phyloP scores from a whole-genome alignment of 805 yeast genomes.

The Cyberlindnera meyerae region DNA sequence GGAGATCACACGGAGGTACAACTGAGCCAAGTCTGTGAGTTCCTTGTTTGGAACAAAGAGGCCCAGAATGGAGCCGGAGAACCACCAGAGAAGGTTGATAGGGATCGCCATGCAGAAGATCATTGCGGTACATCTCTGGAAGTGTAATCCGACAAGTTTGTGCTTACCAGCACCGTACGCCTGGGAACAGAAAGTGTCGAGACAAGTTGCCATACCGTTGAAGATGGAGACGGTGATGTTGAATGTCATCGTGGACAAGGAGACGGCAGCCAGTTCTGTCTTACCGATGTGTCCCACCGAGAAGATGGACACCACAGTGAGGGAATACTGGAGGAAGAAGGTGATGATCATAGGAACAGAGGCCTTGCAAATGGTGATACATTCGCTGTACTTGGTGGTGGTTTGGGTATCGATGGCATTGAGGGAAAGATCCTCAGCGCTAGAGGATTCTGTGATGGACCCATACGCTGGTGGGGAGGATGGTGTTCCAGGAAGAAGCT shows the following conservation, averaged over 20 bases:
- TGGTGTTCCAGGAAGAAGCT: background rate
- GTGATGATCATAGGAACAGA: constrained; percentile 61
- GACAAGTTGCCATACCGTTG: constrained; percentile 64
- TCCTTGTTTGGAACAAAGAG: constrained; percentile 46
- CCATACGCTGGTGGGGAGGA: constrained; percentile 8
- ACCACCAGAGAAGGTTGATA: constrained; percentile 53
- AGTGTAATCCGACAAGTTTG: constrained; percentile 52
- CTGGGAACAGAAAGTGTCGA: constrained; percentile 71
- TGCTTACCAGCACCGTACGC: constrained; percentile 64
- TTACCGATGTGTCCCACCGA: constrained; percentile 73
- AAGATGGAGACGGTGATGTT: constrained; percentile 60
- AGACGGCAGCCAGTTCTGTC: constrained; percentile 62
- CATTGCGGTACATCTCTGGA: constrained; percentile 56
- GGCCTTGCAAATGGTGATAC: constrained; percentile 33
- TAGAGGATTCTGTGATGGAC: constrained; percentile 2
- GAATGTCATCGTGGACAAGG: constrained; percentile 66
- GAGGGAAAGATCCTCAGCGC: background rate
- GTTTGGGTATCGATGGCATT: background rate
- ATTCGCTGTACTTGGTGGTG: constrained; percentile 22
- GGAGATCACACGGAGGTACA: constrained; percentile 49
- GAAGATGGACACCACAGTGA: constrained; percentile 72
- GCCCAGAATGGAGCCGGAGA: constrained; percentile 40
- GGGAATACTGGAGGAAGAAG: constrained; percentile 64
- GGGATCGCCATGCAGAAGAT: constrained; percentile 47
- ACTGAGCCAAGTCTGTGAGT: constrained; percentile 44